Conservation (phyloP, 2,329 filamentous ascomycete genomes). For the Penicillium sp. region DNA sequence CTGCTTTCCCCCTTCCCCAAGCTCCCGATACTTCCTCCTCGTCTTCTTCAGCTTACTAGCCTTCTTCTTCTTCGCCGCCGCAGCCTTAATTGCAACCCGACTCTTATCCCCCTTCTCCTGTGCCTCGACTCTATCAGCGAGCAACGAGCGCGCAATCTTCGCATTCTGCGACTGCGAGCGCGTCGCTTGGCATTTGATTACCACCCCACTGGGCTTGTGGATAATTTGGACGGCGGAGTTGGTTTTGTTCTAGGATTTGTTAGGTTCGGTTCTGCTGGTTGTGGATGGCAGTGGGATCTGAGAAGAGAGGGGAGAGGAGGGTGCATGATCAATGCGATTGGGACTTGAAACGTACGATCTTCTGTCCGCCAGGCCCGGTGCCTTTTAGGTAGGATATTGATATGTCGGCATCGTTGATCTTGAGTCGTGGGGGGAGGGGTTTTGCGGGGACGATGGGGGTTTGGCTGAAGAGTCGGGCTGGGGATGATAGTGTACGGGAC, state of each 20-base stretch:
- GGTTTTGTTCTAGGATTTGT: conserved; percentile 73
- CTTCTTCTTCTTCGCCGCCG: conserved; percentile 67
- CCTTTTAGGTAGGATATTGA: conserved; percentile 86
- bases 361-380: conserved; percentile 89
- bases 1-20: conserved; percentile 30
- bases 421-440: conserved; percentile 71
- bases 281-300: background rate
- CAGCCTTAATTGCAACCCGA: conserved; percentile 76
- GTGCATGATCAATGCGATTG: background rate
- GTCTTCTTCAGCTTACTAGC: conserved; percentile 46
- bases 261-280: background rate
- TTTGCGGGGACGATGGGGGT: conserved; percentile 43
- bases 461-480: conserved; percentile 24
- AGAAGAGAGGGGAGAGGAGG: background rate
- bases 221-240: conserved; percentile 90
- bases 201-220: conserved; percentile 84
- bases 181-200: conserved; percentile 91
- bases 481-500: background rate
- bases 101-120: conserved; percentile 70
- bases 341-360: conserved; percentile 63
- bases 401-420: conserved; percentile 74
- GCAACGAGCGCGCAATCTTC: conserved; percentile 73
- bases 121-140: conserved; percentile 76
- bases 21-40: conserved; percentile 43
- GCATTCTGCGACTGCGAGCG: conserved; percentile 83